Conservation (phyloP, 495 filamentous ascomycete genomes). For the Neurospora sp. region DNA sequence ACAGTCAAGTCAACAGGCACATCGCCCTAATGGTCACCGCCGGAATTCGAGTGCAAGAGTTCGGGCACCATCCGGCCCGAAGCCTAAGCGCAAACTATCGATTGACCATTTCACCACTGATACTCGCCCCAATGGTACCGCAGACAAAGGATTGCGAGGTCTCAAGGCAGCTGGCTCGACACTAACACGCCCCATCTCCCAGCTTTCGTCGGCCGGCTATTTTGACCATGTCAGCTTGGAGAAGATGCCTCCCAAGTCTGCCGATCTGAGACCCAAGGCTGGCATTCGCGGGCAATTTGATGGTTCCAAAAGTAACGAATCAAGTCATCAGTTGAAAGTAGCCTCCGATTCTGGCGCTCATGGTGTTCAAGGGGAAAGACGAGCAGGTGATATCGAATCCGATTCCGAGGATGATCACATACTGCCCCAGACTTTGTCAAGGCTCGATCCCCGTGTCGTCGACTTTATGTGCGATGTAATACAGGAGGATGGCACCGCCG, state of each 20-base stretch:
- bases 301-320: conserved; percentile 5
- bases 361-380: conserved; percentile 1
- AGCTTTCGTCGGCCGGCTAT: conserved; percentile 24
- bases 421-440: conserved; percentile 33
- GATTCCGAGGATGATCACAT: conserved; percentile 27
- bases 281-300: conserved; percentile 10
- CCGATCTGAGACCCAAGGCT: conserved; percentile 14
- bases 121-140: conserved; percentile 12
- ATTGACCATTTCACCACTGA: conserved; percentile 28
- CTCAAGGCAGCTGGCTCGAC: conserved; percentile 24
- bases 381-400: conserved; percentile 12
- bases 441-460: conserved; percentile 35
- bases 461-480: conserved; percentile 43
- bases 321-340: neutral
- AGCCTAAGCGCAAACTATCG: conserved; percentile 26
- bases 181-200: conserved; percentile 28
- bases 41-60: conserved; percentile 36
- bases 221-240: conserved; percentile 25
- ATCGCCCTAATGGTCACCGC: conserved; percentile 16
- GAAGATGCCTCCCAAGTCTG: conserved; percentile 23
- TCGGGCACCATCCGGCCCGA: conserved; percentile 25
- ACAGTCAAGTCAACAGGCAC: conserved; percentile 4
- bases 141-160: conserved; percentile 25
- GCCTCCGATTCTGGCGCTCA: conserved; percentile 2
- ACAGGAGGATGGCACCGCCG: conserved; percentile 38